Conservation (phyloP, 1,284 basidiomycete genomes). For the Cryptococcus maquisensis region DNA sequence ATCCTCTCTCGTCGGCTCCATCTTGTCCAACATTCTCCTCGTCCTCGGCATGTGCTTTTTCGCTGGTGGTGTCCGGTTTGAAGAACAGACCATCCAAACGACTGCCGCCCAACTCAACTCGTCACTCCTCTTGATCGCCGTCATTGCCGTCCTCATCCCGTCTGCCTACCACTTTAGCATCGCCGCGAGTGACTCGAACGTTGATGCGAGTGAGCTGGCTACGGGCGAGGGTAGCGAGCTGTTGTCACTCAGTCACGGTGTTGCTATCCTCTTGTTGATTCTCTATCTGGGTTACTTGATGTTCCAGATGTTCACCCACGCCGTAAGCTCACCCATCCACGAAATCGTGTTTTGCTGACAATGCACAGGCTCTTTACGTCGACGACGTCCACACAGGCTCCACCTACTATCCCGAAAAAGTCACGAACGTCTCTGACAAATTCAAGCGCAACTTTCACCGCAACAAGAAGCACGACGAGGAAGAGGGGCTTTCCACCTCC, state of each 20-base stretch:
- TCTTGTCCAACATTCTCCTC: constrained; percentile 64
- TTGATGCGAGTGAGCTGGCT: constrained; percentile 16
- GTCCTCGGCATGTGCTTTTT: constrained; percentile 69
- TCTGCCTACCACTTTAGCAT: constrained; percentile 52
- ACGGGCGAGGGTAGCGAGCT: constrained; percentile 54
- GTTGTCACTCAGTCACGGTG: constrained; percentile 70
- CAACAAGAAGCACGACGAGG: constrained; percentile 28
- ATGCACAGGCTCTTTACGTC: constrained; percentile 56
- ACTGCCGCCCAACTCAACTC: constrained; percentile 51
- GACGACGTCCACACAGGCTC: constrained; percentile 44
- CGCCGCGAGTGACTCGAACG: constrained; percentile 23
- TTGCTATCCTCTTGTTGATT: constrained; percentile 73
- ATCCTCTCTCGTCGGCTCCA: constrained; percentile 54
- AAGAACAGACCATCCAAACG: constrained; percentile 47
- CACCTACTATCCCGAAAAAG: constrained; percentile 37
- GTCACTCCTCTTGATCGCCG: constrained; percentile 52
- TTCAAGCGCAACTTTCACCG: constrained; percentile 17
- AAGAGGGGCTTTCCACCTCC: constrained; percentile 5
- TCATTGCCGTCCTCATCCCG: constrained; percentile 52
- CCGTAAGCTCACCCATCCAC: constrained; percentile 34
- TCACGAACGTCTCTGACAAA: constrained; percentile 24
- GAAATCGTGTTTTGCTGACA: not conserved
- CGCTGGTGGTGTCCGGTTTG: constrained; percentile 46
- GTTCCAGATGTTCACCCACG: constrained; percentile 84
- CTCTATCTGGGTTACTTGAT: constrained; percentile 65